Evolutionary conservation across 192 early-diverging fungal genomes (phyloP).

Genomic region (Gamsiella multidivaricata): DNA sequence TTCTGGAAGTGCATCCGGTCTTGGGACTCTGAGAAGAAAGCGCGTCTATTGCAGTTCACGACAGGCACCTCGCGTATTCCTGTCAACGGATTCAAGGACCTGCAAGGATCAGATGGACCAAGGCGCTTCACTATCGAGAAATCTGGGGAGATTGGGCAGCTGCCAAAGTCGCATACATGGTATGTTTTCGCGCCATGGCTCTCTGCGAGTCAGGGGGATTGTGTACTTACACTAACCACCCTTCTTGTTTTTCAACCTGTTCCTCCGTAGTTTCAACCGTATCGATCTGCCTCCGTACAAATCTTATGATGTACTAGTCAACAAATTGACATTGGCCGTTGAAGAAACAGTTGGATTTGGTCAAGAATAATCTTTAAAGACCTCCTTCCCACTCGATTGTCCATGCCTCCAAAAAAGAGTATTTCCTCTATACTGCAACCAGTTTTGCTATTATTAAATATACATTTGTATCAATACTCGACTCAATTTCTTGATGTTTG

Average conservation of each 20-base stretch:
- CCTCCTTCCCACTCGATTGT: no score
- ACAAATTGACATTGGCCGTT: slow-evolving; percentile 91
- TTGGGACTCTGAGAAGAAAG: slow-evolving; percentile 95
- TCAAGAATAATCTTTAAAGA: slow-evolving; percentile 74
- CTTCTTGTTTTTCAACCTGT: neutral
- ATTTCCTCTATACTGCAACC: no score
- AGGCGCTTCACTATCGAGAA: slow-evolving; percentile 96
- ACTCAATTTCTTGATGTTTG: no score
- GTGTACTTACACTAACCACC: neutral
- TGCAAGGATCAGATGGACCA: slow-evolving; percentile 97
- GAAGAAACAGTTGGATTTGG: slow-evolving; percentile 97
- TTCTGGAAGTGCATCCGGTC: slow-evolving; percentile 94
- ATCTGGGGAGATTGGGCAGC: slow-evolving; percentile 81
- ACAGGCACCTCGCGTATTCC: slow-evolving; percentile 98
- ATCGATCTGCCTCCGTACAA: slow-evolving; percentile 96
- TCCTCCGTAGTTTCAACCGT: slow-evolving; percentile 86
- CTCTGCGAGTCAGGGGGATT: no score
- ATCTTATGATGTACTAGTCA: slow-evolving; percentile 74
- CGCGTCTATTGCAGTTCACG: slow-evolving; percentile 95
- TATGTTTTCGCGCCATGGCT: no score
- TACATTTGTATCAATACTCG: no score
- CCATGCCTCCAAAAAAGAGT: no score
- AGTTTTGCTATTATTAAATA: no score
- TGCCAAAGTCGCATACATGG: slow-evolving; percentile 97
- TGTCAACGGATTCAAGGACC: slow-evolving; percentile 98